These are phyloP conservation scores for Cytospora leucostoma DNA, from an alignment of 2,329 filamentous ascomycete genomes.

Conservation along the genomic window DNA sequence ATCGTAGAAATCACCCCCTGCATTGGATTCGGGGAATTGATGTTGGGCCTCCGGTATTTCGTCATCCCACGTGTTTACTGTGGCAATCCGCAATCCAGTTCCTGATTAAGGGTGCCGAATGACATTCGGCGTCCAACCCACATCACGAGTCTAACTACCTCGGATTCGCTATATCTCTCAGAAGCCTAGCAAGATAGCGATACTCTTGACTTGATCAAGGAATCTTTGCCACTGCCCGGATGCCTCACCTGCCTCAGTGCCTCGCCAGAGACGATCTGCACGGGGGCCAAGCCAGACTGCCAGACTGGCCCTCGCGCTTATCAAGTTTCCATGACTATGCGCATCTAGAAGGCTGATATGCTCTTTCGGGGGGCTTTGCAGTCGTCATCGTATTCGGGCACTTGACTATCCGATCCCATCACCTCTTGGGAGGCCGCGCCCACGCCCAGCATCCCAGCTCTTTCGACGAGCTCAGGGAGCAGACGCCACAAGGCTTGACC, in stretches of 20 bases:
- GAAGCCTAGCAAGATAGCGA: background rate
- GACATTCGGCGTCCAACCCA: background rate
- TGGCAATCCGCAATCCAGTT: background rate
- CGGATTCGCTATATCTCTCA: background rate
- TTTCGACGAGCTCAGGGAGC: background rate
- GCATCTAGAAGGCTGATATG: background rate
- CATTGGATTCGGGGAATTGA: background rate
- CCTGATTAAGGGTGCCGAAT: background rate
- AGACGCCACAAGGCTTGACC: background rate
- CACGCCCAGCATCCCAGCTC: background rate
- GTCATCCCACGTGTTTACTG: background rate
- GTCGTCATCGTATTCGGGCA: background rate
- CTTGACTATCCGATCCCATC: background rate
- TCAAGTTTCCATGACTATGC: background rate
- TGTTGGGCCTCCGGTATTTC: background rate
- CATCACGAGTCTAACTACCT: background rate
- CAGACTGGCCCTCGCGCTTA: background rate
- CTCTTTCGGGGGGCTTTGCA: background rate
- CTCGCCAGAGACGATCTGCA: background rate
- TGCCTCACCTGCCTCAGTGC: constrained; percentile 11
- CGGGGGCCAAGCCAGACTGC: constrained; percentile 8
- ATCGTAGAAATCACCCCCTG: background rate
- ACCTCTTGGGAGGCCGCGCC: background rate
- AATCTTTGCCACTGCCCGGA: constrained; percentile 16
- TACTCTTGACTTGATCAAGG: background rate